Evolutionary conservation across 2,329 filamentous ascomycete species (phyloP).

Genomic region (Thelonectria discophora): DNA sequence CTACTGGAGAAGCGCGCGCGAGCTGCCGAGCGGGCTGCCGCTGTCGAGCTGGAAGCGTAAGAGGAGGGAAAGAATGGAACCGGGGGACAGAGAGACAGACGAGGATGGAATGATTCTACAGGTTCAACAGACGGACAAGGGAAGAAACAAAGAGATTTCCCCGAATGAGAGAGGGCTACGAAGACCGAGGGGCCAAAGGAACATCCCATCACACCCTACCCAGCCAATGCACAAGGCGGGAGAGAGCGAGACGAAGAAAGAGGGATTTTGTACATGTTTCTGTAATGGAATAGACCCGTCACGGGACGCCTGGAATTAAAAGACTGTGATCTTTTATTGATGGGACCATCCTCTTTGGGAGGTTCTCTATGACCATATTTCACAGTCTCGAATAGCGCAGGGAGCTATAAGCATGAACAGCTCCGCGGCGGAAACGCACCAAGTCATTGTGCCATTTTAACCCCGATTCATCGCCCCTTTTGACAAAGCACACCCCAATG

Average conservation of each 20-base stretch:
- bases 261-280: conserved; percentile 39
- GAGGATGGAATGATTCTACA: not conserved
- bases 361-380: not conserved
- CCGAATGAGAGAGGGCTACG: too few relatives aligned
- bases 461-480: conserved; percentile 23
- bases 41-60: conserved; percentile 40
- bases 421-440: not conserved
- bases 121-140: not conserved
- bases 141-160: not conserved
- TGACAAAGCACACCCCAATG: conserved; percentile 3
- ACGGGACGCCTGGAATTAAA: conserved; percentile 39
- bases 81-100: conserved; percentile 4
- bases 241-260: not conserved
- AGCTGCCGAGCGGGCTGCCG: conserved; percentile 55
- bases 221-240: not conserved
- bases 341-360: not conserved
- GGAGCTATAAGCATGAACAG: not conserved
- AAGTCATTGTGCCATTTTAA: conserved; percentile 11
- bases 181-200: conserved; percentile 2
- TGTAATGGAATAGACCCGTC: conserved; percentile 39
- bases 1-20: conserved; percentile 91
- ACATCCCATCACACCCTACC: conserved; percentile 3
- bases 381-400: not conserved
- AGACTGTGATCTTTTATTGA: conserved; percentile 24
- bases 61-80: conserved; percentile 13